Base-by-base conservation (phyloP, 1,284 basidiomycete genomes). In the Ustilago crameri region DNA sequence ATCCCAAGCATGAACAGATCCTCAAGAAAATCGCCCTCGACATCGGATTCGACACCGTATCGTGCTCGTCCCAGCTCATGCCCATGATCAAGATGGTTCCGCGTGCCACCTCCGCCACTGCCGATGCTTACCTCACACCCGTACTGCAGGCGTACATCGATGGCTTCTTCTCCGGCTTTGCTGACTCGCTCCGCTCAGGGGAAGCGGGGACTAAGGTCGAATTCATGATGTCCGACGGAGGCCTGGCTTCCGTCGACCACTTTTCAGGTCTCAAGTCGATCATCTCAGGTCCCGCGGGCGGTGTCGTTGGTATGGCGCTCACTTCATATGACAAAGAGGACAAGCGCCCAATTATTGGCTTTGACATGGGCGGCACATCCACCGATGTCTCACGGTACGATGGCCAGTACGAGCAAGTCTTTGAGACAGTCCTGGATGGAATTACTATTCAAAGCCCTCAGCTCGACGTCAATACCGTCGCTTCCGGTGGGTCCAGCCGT, bases 61-160 rank as follows among this genome's bases (percentile, higher is more conserved):
- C 93, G 5, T 89, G 93, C 72, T 95, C 93, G 0, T 91, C 92
- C 2, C 89, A 91, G 69, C 87, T 97, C 9, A 88, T 94, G 54
- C 92, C 95, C 2, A 95, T 95, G 93, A 95, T 96, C 79, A 82
- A 82, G 59, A 91, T 96, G 87, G 93, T 97, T 4, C 91, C 93
- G 0, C 90, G 95, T 5, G 95, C 93, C 0, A 90, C 92, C 3
- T 95, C 93, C 0, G 90, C 93, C 0, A 96, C 93, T 0, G 95
- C 94, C 0, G 95, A 98, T 77, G 96, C 95, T 2, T 98, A 98
- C 83, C 88, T 98, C 27, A 97, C 95, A 0, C 95, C 95, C 1
- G 91, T 96, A 46, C 85, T 97, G 34, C 86, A 88, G 22, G 87
- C 89, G 27, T 97, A 97, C 79, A 87, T 97, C n/a, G 90, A 94